phyloP scores from a whole-genome alignment of 164 flowering plant genomes.

The Stephania japonica region DNA sequence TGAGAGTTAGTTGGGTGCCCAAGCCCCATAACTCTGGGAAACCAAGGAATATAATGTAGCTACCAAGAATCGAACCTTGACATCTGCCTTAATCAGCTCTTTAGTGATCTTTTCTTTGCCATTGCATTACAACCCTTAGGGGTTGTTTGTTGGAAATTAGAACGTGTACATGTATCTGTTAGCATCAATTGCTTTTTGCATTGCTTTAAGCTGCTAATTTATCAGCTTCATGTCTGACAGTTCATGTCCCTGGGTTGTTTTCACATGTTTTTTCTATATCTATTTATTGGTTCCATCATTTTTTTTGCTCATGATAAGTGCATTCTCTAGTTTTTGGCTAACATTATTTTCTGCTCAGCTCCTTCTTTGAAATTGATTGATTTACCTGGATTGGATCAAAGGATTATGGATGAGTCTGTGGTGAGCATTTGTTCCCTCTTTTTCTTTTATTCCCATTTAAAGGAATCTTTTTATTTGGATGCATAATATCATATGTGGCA shows the following conservation, averaged over 20 bases:
- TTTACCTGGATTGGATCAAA: slow-evolving; percentile 95
- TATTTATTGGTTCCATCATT: too few species aligned
- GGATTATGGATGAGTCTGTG: slow-evolving; percentile 78
- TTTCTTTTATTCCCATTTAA: neutral
- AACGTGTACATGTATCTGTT: too few species aligned
- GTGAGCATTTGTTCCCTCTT: slow-evolving; percentile 38
- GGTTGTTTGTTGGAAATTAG: neutral
- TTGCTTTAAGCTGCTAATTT: neutral
- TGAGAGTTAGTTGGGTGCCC: too few species aligned
- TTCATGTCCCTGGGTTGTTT: too few species aligned
- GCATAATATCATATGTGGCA: too few species aligned
- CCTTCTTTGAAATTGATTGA: slow-evolving; percentile 90
- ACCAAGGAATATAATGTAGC: too few species aligned
- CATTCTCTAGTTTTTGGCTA: slow-evolving; percentile 3
- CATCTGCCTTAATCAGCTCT: too few species aligned
- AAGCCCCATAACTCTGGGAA: too few species aligned
- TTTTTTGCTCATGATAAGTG: neutral
- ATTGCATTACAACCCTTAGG: too few species aligned
- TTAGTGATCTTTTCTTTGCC: too few species aligned
- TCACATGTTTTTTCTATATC: neutral
- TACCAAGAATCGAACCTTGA: too few species aligned
- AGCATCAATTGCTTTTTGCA: neutral
- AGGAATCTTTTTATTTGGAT: too few species aligned
- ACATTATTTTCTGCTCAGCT: slow-evolving; percentile 43
- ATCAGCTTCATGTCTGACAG: neutral